Evolutionary conservation across 768 basidiomycete genomes (phyloP).

Genomic region (Mycena belliarum): DNA sequence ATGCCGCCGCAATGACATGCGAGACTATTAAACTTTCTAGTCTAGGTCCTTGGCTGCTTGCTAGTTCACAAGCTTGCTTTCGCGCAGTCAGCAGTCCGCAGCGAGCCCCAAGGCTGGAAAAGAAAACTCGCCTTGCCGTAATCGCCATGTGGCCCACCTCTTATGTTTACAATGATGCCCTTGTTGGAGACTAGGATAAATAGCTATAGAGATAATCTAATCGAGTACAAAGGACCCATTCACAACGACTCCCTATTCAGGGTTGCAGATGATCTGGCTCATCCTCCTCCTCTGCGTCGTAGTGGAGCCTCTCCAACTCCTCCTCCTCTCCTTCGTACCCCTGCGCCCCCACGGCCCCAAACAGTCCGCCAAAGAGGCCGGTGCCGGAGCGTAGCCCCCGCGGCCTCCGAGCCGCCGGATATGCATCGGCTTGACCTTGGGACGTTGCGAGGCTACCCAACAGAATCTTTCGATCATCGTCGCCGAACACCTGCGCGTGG

Average conservation of each 20-base stretch:
- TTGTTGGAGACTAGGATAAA: too few species aligned
- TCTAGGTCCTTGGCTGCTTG: too few species aligned
- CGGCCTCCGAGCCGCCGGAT: background rate
- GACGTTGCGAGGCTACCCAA: background rate
- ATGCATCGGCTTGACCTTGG: background rate
- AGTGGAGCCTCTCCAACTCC: background rate
- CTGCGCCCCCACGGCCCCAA: background rate
- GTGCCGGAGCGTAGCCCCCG: too few species aligned
- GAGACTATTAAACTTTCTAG: too few species aligned
- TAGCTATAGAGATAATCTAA: background rate
- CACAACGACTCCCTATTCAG: too few species aligned
- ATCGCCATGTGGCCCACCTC: background rate
- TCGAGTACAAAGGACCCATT: background rate
- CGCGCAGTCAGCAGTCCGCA: too few species aligned
- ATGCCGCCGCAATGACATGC: too few species aligned
- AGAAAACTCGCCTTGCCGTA: background rate
- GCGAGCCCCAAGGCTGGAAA: too few species aligned
- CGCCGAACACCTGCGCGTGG: constrained; percentile 1
- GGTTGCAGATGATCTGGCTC: too few species aligned
- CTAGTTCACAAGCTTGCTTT: too few species aligned
- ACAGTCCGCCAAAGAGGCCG: background rate
- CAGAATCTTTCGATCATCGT: background rate
- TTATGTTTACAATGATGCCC: too few species aligned
- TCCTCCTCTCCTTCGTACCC: background rate
- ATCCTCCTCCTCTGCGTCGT: background rate